Conservation (phyloP, 2,329 filamentous ascomycete species). For the Pyrenophora graminea region DNA sequence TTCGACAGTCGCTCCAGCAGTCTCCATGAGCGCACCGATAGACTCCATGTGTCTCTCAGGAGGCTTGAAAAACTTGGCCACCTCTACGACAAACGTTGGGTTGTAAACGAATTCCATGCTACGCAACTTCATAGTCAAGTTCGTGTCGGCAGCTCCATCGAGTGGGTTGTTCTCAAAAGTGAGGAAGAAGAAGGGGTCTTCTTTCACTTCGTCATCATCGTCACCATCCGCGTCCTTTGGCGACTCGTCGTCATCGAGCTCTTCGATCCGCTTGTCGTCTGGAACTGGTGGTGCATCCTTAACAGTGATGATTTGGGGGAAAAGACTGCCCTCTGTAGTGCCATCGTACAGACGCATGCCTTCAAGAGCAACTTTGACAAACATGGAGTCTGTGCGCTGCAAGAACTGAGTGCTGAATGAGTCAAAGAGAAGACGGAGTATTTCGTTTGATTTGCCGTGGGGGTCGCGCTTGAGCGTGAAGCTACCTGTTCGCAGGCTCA, state of each 20-base stretch:
- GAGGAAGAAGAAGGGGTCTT: conserved; percentile 87
- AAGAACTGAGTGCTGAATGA: conserved; percentile 89
- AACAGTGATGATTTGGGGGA: conserved; percentile 92
- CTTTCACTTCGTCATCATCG: conserved; percentile 52
- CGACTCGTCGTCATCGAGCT: conserved; percentile 55
- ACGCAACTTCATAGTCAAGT: conserved; percentile 87
- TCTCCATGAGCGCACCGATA: conserved; percentile 93
- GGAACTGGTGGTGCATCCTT: conserved; percentile 75
- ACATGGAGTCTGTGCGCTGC: conserved; percentile 86
- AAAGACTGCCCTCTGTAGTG: conserved; percentile 87
- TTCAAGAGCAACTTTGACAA: conserved; percentile 86
- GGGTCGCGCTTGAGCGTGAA: conserved; percentile 90
- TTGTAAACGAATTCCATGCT: conserved; percentile 98
- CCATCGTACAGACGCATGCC: conserved; percentile 95
- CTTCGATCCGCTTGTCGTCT: conserved; percentile 55
- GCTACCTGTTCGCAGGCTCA: conserved; percentile 91
- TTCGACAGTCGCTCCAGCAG: conserved; percentile 92
- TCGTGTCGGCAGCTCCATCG: conserved; percentile 88
- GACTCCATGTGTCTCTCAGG: conserved; percentile 98
- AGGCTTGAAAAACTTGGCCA: conserved; percentile 94
- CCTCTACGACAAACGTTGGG: conserved; percentile 85
- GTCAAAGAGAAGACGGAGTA: conserved; percentile 91
- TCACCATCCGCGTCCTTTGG: conserved; percentile 51
- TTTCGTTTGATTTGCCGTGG: conserved; percentile 75
- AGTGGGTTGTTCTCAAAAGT: conserved; percentile 94